These are phyloP conservation scores for Parascedosporium putredinis DNA, from an alignment of 2,329 filamentous ascomycete species.

Conservation along the genomic window DNA sequence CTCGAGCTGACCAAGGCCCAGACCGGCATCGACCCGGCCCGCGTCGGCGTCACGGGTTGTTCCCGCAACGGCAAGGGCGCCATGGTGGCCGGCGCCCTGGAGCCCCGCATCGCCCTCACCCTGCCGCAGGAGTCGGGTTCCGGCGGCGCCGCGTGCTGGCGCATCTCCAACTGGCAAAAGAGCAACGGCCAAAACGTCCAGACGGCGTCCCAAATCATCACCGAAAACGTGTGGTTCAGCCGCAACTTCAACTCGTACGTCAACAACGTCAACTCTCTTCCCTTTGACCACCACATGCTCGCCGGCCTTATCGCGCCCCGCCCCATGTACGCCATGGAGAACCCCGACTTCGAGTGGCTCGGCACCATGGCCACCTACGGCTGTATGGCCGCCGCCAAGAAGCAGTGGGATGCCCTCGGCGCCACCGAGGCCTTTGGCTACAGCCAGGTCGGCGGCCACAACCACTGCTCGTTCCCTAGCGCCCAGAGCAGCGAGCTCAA, in stretches of 20 bases:
- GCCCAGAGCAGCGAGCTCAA: conserved; percentile 31
- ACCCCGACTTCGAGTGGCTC: conserved; percentile 39
- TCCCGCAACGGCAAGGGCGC: conserved; percentile 55
- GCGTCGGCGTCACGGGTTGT: conserved; percentile 51
- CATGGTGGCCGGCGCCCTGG: conserved; percentile 47
- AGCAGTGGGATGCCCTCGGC: conserved; percentile 37
- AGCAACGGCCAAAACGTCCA: conserved; percentile 46
- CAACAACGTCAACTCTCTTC: conserved; percentile 30
- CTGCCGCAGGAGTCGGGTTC: conserved; percentile 53
- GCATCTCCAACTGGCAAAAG: conserved; percentile 40
- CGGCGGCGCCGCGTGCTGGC: conserved; percentile 52
- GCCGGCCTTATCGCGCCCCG: conserved; percentile 40
- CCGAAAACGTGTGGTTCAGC: conserved; percentile 55
- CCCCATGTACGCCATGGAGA: conserved; percentile 39
- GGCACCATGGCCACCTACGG: conserved; percentile 35
- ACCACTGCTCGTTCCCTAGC: conserved; percentile 39
- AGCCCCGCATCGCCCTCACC: conserved; percentile 46
- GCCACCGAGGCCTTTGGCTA: conserved; percentile 37
- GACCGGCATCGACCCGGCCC: conserved; percentile 36
- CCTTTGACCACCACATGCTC: conserved; percentile 42
- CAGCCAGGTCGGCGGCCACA: conserved; percentile 34
- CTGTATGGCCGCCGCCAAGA: conserved; percentile 36
- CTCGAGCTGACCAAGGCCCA: conserved; percentile 21
- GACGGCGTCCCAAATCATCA: conserved; percentile 46
- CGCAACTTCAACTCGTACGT: conserved; percentile 40